A percentile compares a stretch with the other conserved stretches of the same genome.
phyloP scores from a whole-genome alignment of 1,284 basidiomycete species.

The Trichosporon sp. region DNA sequence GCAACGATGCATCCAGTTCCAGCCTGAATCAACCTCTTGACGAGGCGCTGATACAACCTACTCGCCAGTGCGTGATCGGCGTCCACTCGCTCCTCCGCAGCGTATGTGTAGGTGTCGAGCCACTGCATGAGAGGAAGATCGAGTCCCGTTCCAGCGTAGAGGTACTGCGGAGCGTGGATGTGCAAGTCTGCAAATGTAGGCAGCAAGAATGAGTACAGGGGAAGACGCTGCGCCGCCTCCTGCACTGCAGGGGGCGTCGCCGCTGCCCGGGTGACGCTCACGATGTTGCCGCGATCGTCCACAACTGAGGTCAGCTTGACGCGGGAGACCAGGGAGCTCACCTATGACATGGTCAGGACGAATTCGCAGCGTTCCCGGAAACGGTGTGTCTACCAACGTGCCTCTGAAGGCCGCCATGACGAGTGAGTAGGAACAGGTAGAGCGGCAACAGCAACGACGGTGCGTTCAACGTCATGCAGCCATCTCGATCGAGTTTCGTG shows the following conservation, averaged over 20 bases:
- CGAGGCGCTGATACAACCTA: slow-evolving; percentile 68
- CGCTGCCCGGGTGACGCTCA: slow-evolving; percentile 44
- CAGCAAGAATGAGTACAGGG: slow-evolving; percentile 65
- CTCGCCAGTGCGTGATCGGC: slow-evolving; percentile 64
- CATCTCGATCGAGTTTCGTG: not conserved
- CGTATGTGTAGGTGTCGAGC: slow-evolving; percentile 74
- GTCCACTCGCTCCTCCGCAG: slow-evolving; percentile 75
- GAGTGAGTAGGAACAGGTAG: not conserved
- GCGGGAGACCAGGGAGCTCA: slow-evolving; percentile 45
- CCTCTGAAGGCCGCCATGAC: slow-evolving; percentile 50
- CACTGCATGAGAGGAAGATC: slow-evolving; percentile 81
- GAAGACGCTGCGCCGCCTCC: not conserved
- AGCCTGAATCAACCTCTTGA: slow-evolving; percentile 65
- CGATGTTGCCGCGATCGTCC: slow-evolving; percentile 63
- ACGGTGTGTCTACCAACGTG: slow-evolving; percentile 65
- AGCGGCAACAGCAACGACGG: no score
- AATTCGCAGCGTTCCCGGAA: slow-evolving; percentile 62
- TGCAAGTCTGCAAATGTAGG: slow-evolving; percentile 80
- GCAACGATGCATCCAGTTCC: slow-evolving; percentile 75
- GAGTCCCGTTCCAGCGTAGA: slow-evolving; percentile 80
- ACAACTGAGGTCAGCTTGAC: slow-evolving; percentile 56
- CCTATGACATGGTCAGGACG: slow-evolving; percentile 65
- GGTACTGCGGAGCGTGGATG: slow-evolving; percentile 80
- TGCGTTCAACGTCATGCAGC: not conserved
- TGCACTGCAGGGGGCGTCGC: slow-evolving; percentile 51